phyloP scores from a whole-genome alignment of 1,284 basidiomycete species.

The Tilletia indica region DNA sequence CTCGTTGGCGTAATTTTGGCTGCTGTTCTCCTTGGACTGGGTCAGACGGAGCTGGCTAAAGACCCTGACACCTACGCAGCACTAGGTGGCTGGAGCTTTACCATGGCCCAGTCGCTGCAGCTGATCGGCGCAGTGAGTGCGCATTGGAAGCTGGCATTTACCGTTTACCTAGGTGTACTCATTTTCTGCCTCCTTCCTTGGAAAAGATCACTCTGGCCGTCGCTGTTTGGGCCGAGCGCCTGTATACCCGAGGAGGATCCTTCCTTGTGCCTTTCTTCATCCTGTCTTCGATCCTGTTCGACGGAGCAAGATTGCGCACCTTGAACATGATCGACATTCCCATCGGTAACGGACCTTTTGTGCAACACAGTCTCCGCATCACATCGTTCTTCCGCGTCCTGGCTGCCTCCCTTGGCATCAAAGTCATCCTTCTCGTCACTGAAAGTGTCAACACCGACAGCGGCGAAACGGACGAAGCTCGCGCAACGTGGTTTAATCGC shows the following conservation, averaged over 20 bases:
- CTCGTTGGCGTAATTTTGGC: no score
- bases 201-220: not conserved
- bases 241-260: not conserved
- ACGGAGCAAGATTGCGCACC: slow-evolving; percentile 13
- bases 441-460: slow-evolving; percentile 3
- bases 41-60: no score
- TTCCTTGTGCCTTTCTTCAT: slow-evolving; percentile 15
- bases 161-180: no score
- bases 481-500: slow-evolving; percentile 7
- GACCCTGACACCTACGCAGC: not conserved
- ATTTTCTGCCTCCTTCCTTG: no score
- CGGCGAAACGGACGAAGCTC: not conserved
- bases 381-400: slow-evolving; percentile 16
- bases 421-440: not conserved
- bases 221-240: not conserved
- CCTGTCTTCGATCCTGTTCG: slow-evolving; percentile 13
- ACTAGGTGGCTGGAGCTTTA: not conserved
- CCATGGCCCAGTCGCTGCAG: not conserved
- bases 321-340: not conserved
- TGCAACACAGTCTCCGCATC: not conserved
- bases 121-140: slow-evolving; percentile 1
- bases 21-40: no score
- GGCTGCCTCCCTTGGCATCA: slow-evolving; percentile 7
- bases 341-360: no score
- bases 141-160: no score